Conservation (phyloP, 2,329 filamentous ascomycete genomes). For the Sclerotinia sclerotiorum region DNA sequence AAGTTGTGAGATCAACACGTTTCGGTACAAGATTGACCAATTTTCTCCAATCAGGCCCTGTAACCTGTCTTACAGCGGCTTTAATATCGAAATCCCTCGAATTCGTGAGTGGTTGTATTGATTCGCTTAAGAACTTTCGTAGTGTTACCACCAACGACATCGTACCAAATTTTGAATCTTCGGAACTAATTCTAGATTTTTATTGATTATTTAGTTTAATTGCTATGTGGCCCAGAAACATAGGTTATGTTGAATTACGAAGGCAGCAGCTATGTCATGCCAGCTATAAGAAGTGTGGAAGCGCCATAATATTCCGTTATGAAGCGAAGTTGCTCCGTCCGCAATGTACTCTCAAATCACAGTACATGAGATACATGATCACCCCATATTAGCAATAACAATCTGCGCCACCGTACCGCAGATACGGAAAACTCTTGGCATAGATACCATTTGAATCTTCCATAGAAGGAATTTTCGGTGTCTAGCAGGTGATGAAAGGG, state of each 20-base stretch:
- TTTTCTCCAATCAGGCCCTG: conserved; percentile 6
- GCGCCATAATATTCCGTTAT: not conserved
- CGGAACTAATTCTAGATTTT: not conserved
- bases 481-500: not conserved
- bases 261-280: not conserved
- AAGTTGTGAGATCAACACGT: not conserved
- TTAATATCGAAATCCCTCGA: not conserved
- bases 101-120: conserved; percentile 10
- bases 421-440: not conserved
- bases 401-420: not conserved
- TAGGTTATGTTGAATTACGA: not conserved
- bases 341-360: not conserved
- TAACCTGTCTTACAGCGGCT: not conserved
- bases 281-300: not conserved
- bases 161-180: not conserved
- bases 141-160: not conserved
- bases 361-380: not conserved
- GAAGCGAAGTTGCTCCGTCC: not conserved
- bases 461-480: not conserved
- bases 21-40: not conserved
- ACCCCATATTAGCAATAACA: not conserved
- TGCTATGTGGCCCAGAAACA: not conserved
- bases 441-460: not conserved
- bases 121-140: conserved; percentile 7
- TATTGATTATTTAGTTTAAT: not conserved